phyloP scores from a whole-genome alignment of 306 rosid species.

The Cercis canadensis region DNA sequence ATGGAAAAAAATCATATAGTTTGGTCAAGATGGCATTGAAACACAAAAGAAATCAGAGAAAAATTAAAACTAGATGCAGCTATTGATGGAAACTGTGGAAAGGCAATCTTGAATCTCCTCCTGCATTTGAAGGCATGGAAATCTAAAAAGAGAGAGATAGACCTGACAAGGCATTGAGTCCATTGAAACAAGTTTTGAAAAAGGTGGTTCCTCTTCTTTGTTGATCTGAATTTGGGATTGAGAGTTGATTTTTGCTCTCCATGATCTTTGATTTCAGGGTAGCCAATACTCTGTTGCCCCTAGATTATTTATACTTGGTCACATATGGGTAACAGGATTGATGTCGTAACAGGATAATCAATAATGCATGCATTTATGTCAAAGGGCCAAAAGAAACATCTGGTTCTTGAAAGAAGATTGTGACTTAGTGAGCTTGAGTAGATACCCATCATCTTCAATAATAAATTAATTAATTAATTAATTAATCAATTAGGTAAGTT shows the following conservation, averaged over 20 bases:
- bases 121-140: too few species aligned
- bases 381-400: not conserved
- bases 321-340: not conserved
- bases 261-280: constrained; percentile 31
- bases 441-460: constrained; percentile 6
- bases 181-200: constrained; percentile 71
- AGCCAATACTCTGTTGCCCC: not conserved
- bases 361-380: not conserved
- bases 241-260: constrained; percentile 60
- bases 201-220: constrained; percentile 58
- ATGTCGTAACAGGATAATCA: not conserved
- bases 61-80: not conserved
- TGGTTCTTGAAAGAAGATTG: not conserved
- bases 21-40: not conserved
- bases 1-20: not conserved
- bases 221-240: constrained; percentile 31
- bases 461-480: too few species aligned
- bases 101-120: not conserved
- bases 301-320: not conserved
- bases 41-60: not conserved
- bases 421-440: not conserved
- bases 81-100: not conserved
- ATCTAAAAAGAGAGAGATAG: not conserved
- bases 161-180: constrained; percentile 73
- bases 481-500: too few species aligned